Evolutionary conservation across 2,329 filamentous ascomycete species (phyloP).

Genomic region (Hymenoscyphus fraxineus): DNA sequence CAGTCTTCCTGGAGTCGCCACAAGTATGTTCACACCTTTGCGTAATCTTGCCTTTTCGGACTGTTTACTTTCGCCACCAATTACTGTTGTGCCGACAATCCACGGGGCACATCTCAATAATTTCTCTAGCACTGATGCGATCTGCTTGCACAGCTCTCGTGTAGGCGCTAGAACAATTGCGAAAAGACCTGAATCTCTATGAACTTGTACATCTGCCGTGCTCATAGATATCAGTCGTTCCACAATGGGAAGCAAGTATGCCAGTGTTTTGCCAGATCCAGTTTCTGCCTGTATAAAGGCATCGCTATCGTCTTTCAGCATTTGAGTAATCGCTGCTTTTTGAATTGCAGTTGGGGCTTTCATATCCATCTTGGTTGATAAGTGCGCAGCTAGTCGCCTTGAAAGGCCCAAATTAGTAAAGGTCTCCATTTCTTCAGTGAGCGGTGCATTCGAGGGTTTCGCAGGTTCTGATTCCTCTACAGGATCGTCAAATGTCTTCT

Average conservation of each 20-base stretch:
- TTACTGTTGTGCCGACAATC: constrained; percentile 86
- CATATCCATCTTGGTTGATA: constrained; percentile 80
- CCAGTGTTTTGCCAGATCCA: constrained; percentile 93
- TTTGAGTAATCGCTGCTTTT: constrained; percentile 77
- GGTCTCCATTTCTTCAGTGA: constrained; percentile 76
- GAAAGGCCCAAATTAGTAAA: constrained; percentile 86
- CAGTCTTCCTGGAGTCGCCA: constrained; percentile 88
- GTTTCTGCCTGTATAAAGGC: constrained; percentile 97
- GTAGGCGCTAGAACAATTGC: constrained; percentile 93
- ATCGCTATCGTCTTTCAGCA: constrained; percentile 78
- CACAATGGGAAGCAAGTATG: constrained; percentile 90
- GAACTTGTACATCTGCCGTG: constrained; percentile 54
- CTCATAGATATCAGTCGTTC: constrained; percentile 80
- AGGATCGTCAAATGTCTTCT: constrained; percentile 53
- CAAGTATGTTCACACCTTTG: constrained; percentile 92
- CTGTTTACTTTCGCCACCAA: constrained; percentile 65
- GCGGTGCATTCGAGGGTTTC: constrained; percentile 84
- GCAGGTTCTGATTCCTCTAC: constrained; percentile 50
- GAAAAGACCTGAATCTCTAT: constrained; percentile 84
- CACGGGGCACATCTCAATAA: constrained; percentile 86
- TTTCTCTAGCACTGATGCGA: constrained; percentile 79
- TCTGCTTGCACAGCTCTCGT: constrained; percentile 91
- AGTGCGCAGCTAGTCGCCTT: constrained; percentile 71
- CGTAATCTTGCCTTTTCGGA: constrained; percentile 88
- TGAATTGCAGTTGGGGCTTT: constrained; percentile 94